phyloP scores from a whole-genome alignment of 2,329 filamentous ascomycete genomes.

The Ophidiomyces ophidiicola region DNA sequence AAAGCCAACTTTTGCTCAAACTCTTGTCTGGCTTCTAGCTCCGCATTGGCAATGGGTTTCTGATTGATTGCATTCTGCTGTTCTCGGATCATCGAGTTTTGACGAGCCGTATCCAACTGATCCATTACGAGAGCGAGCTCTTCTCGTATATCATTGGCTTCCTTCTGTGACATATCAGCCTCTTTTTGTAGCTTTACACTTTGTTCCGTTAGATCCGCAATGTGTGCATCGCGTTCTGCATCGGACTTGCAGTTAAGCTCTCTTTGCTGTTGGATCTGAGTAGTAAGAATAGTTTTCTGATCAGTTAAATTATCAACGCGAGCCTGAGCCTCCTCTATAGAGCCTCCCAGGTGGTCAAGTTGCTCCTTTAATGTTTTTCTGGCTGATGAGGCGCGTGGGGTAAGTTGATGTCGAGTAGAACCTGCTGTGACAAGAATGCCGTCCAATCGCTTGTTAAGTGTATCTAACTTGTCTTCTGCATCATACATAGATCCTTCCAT shows the following conservation, averaged over 20 bases:
- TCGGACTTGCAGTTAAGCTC: conserved; percentile 85
- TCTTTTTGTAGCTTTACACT: conserved; percentile 52
- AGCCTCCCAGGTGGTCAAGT: conserved; percentile 61
- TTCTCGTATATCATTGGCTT: conserved; percentile 29
- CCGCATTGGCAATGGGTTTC: conserved; percentile 20
- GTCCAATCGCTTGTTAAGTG: conserved; percentile 53
- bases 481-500: conserved; percentile 26
- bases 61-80: conserved; percentile 24
- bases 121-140: conserved; percentile 33
- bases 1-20: conserved; percentile 17
- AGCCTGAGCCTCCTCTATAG: conserved; percentile 65
- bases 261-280: conserved; percentile 90
- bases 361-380: conserved; percentile 53
- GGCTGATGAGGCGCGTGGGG: conserved; percentile 44
- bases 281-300: conserved; percentile 76
- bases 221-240: conserved; percentile 40
- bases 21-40: conserved; percentile 20
- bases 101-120: conserved; percentile 33
- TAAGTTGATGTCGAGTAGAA: conserved; percentile 32
- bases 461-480: conserved; percentile 42
- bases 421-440: conserved; percentile 42
- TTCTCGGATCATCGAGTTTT: conserved; percentile 26
- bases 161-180: conserved; percentile 42
- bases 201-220: conserved; percentile 36
- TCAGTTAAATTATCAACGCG: conserved; percentile 69